phyloP scores from a whole-genome alignment of 306 rosid genomes.

The Glycine soja region DNA sequence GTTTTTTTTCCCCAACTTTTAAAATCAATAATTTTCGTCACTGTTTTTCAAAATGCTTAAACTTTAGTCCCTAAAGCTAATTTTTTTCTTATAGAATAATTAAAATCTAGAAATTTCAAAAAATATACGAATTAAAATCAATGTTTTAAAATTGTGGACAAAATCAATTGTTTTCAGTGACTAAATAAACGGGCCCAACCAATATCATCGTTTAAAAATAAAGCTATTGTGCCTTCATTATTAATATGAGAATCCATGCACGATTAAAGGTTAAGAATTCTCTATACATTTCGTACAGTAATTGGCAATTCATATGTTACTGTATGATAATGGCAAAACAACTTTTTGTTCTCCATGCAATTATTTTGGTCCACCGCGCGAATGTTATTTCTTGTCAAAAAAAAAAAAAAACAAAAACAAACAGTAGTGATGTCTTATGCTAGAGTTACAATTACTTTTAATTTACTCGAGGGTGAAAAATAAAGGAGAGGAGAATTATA shows the following conservation, averaged over 20 bases:
- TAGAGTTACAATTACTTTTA: conserved; percentile 26
- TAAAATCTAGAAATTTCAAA: too few relatives aligned
- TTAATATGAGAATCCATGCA: background rate
- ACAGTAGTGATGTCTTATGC: conserved; percentile 29
- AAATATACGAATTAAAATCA: background rate
- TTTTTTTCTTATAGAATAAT: too few relatives aligned
- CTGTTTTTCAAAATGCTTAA: too few relatives aligned
- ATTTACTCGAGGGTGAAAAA: conserved; percentile 18
- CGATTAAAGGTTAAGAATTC: conserved; percentile 18
- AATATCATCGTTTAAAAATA: background rate
- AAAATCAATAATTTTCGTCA: too few relatives aligned
- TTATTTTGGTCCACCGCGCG: conserved; percentile 35
- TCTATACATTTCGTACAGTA: conserved; percentile 18
- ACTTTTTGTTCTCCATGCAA: conserved; percentile 32
- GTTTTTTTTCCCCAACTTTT: too few relatives aligned
- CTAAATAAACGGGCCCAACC: background rate
- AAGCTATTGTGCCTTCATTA: background rate
- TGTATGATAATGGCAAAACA: conserved; percentile 12
- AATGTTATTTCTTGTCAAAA: conserved; percentile 35
- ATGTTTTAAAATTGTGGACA: too few relatives aligned
- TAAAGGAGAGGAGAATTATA: background rate
- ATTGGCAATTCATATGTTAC: conserved; percentile 4
- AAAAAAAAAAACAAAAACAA: conserved; percentile 5
- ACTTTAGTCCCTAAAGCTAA: background rate
- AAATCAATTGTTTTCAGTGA: too few relatives aligned